A percentile compares a stretch with the other conserved stretches of the same genome.
Evolutionary conservation across 192 early-diverging fungal species (phyloP).

Genomic region (Rhizophagus clarus): DNA sequence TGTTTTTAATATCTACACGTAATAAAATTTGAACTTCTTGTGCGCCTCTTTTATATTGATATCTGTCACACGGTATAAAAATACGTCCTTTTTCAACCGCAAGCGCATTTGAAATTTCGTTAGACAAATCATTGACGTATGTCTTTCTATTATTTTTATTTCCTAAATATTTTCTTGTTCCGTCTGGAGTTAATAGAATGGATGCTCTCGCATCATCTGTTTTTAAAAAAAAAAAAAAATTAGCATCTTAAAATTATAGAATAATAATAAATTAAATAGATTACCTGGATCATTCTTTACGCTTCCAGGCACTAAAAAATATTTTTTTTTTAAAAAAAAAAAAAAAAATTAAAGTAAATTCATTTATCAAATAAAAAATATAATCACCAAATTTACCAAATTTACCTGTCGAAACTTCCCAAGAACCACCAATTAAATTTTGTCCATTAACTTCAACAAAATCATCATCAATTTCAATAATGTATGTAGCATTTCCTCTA

Average conservation of each 20-base stretch:
- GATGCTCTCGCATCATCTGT: background rate
- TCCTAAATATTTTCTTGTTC: background rate
- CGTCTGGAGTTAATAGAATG: background rate
- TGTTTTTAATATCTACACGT: background rate
- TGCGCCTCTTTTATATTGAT: background rate
- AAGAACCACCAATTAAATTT: background rate
- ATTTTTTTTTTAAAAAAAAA: background rate
- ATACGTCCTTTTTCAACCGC: background rate
- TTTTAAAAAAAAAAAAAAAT: background rate
- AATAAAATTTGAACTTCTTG: background rate
- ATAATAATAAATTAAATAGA: too few species aligned
- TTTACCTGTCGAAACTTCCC: background rate
- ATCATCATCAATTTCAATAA: background rate
- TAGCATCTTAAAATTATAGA: background rate
- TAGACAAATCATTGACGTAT: background rate
- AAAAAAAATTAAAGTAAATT: background rate
- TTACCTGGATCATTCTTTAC: background rate
- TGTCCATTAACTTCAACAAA: background rate
- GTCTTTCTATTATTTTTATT: background rate
- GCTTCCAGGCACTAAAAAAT: background rate
- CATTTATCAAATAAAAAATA: too few species aligned
- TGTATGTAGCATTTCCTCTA: background rate
- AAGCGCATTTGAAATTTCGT: background rate
- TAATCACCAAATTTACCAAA: too few species aligned
- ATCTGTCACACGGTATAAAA: background rate